Percentiles rank a stretch among this genome's conserved stretches.
Conservation (phyloP, 768 basidiomycete species). For the Auricularia auricula-judae region DNA sequence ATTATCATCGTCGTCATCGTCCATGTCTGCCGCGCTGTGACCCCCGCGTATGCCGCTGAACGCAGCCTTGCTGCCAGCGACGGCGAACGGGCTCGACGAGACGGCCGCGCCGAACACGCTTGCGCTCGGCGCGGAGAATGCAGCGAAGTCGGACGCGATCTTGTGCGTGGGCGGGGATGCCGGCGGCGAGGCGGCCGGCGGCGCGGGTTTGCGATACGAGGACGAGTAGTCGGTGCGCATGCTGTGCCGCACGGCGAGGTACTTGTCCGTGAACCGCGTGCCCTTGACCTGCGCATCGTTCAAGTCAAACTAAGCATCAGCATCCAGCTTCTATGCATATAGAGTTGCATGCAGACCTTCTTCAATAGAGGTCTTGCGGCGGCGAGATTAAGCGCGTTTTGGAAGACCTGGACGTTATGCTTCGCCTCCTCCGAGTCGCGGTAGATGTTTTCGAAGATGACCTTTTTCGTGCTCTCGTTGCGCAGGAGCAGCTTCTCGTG, state of each 20-base stretch:
- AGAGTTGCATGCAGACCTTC: constrained; percentile 39
- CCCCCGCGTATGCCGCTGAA: constrained; percentile 63
- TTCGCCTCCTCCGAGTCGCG: constrained; percentile 78
- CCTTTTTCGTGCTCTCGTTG: constrained; percentile 95
- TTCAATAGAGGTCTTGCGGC: constrained; percentile 71
- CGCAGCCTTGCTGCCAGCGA: constrained; percentile 71
- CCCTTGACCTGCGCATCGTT: constrained; percentile 58
- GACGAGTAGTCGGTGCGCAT: constrained; percentile 35
- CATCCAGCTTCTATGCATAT: neutral
- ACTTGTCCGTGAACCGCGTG: constrained; percentile 96
- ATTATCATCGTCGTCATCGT: constrained; percentile 56
- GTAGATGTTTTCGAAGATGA: constrained; percentile 94
- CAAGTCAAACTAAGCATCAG: neutral
- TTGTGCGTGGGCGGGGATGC: constrained; percentile 66
- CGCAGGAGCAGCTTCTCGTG: constrained; percentile 84
- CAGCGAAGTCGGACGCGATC: constrained; percentile 79
- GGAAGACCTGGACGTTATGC: constrained; percentile 85
- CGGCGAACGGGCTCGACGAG: constrained; percentile 64
- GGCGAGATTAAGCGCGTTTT: constrained; percentile 51
- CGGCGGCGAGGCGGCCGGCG: constrained; percentile 14
- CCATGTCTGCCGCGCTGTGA: constrained; percentile 48
- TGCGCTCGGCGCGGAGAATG: constrained; percentile 67
- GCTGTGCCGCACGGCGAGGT: constrained; percentile 62
- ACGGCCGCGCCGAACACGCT: constrained; percentile 83
- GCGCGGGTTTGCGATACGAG: constrained; percentile 26